Percentiles rank a stretch among this genome's conserved stretches.
phyloP scores from a whole-genome alignment of 352 stramenopile species.

The Pythium chondricola region DNA sequence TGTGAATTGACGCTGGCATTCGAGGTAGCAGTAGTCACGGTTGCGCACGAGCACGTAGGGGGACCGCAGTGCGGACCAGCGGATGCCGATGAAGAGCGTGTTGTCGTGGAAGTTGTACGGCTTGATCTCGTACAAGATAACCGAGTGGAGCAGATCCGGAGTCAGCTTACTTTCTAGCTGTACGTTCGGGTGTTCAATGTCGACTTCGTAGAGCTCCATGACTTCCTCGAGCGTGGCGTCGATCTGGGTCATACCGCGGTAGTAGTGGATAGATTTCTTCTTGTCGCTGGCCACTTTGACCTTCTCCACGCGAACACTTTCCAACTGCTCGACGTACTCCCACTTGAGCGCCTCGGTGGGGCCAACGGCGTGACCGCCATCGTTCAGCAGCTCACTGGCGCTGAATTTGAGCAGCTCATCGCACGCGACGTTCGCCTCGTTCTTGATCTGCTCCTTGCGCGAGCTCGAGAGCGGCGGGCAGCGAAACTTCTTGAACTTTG shows the following conservation, averaged over 20 bases:
- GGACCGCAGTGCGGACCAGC: conserved; percentile 64
- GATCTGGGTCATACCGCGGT: conserved; percentile 60
- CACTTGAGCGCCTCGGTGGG: conserved; percentile 48
- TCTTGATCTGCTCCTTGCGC: conserved; percentile 57
- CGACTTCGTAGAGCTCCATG: conserved; percentile 69
- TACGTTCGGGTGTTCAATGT: conserved; percentile 66
- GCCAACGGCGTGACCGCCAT: background rate
- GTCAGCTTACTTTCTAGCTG: conserved; percentile 69
- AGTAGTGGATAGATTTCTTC: conserved; percentile 67
- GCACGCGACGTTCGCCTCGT: conserved; percentile 67
- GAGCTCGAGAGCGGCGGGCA: conserved; percentile 59
- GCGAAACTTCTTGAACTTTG: conserved; percentile 75
- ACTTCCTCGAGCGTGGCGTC: conserved; percentile 63
- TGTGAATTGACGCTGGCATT: conserved; percentile 67
- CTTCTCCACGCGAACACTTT: conserved; percentile 70
- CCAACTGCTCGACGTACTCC: conserved; percentile 66
- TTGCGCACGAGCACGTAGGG: conserved; percentile 72
- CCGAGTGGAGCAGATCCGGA: conserved; percentile 68
- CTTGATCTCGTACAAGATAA: conserved; percentile 74
- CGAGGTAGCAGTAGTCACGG: conserved; percentile 71
- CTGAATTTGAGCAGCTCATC: conserved; percentile 75
- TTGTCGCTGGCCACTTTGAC: conserved; percentile 55
- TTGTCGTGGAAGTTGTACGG: conserved; percentile 43
- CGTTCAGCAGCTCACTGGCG: conserved; percentile 36
- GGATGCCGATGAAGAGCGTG: conserved; percentile 68